Evolutionary conservation across 164 flowering plant genomes (phyloP).

Genomic region (Platanus orientalis): DNA sequence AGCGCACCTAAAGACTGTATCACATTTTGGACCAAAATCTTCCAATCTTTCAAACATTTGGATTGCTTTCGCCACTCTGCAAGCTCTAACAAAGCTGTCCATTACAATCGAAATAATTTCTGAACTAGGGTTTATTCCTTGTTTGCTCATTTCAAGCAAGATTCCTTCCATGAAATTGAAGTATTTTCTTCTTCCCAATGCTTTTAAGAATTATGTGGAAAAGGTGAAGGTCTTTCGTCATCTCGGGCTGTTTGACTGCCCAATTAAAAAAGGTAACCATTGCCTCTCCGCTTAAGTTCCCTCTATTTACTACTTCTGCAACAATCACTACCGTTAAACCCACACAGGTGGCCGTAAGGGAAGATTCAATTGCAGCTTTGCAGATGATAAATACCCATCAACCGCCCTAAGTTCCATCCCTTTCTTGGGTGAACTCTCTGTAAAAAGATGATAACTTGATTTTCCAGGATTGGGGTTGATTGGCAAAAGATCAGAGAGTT

Average conservation of each 20-base stretch:
- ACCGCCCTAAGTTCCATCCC: constrained; percentile 16
- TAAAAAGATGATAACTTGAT: constrained; percentile 11
- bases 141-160: constrained; percentile 38
- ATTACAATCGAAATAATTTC: constrained; percentile 55
- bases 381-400: constrained; percentile 58
- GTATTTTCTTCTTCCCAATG: constrained; percentile 72
- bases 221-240: constrained; percentile 24
- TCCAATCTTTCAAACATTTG: constrained; percentile 45
- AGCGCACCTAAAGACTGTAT: constrained; percentile 51
- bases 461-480: constrained; percentile 16
- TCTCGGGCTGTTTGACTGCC: constrained; percentile 52
- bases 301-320: constrained; percentile 56
- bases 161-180: constrained; percentile 39
- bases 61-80: constrained; percentile 48
- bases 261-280: constrained; percentile 77
- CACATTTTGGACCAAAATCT: constrained; percentile 44
- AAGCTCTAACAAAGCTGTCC: constrained; percentile 60
- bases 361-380: constrained; percentile 59
- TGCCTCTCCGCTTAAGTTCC: constrained; percentile 65
- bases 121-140: constrained; percentile 27
- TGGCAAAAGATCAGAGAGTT: constrained; percentile 53
- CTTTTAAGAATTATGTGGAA: constrained; percentile 54
- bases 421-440: constrained; percentile 5
- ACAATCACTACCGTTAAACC: constrained; percentile 46
- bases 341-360: constrained; percentile 37